These are phyloP conservation scores for Ilyonectria sp. DNA, from an alignment of 2,329 filamentous ascomycete species.

Conservation along the genomic window DNA sequence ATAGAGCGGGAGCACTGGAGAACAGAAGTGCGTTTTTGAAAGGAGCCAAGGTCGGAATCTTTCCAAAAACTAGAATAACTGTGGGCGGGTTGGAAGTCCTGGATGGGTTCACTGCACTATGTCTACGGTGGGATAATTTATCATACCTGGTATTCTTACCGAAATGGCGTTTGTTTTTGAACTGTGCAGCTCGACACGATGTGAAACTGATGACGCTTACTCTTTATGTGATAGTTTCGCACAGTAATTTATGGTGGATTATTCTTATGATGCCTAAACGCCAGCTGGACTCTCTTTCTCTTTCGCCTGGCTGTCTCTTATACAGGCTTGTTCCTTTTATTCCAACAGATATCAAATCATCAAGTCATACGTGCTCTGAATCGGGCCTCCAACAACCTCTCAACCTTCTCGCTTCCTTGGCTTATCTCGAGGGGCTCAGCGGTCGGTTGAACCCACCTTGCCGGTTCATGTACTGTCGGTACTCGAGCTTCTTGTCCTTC, in stretches of 20 bases:
- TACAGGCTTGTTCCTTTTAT: neutral
- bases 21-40: constrained; percentile 37
- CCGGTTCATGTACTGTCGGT: constrained; percentile 97
- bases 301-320: neutral
- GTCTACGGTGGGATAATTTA: constrained; percentile 18
- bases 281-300: neutral
- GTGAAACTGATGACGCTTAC: neutral
- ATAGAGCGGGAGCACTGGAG: constrained; percentile 36
- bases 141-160: constrained; percentile 21
- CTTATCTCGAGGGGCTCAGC: constrained; percentile 70
- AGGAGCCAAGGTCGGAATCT: constrained; percentile 29
- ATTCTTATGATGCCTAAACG: neutral
- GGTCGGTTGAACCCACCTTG: constrained; percentile 87
- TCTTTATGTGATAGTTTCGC: neutral
- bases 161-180: constrained; percentile 15
- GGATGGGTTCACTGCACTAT: constrained; percentile 19
- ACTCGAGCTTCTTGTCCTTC: constrained; percentile 95
- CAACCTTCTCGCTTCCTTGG: neutral
- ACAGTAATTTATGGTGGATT: neutral
- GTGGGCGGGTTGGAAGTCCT: constrained; percentile 30
- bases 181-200: neutral
- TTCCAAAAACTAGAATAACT: constrained; percentile 27
- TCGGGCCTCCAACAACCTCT: neutral
- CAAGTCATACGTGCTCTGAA: constrained; percentile 5
- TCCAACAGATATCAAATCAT: constrained; percentile 30